Evolutionary conservation across 1,139 yeast genomes (phyloP).

Genomic region (Diutina ranongensis): DNA sequence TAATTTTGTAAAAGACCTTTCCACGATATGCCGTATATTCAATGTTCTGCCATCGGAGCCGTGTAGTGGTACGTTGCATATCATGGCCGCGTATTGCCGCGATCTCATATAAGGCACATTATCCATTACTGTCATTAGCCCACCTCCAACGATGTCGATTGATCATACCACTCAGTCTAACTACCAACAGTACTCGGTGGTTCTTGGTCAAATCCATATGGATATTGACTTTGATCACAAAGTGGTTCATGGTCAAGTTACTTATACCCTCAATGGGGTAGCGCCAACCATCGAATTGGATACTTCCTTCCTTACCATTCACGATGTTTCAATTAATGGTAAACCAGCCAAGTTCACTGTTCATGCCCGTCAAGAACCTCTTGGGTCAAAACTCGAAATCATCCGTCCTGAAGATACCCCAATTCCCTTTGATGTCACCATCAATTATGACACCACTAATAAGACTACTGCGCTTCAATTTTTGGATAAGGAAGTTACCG

Average conservation of each 20-base stretch:
- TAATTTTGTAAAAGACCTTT: too few species aligned
- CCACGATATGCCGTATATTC: too few species aligned
- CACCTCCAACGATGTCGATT: background rate
- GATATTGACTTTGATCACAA: conserved; percentile 1
- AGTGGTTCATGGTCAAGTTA: background rate
- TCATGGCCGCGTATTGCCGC: background rate
- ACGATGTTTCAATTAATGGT: background rate
- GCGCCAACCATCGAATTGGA: conserved; percentile 6
- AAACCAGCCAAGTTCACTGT: background rate
- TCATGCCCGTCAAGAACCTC: conserved; percentile 1
- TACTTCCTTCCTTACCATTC: conserved; percentile 1
- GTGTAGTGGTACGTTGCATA: background rate
- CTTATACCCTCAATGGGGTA: background rate
- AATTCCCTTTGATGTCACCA: background rate
- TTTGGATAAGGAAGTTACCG: conserved; percentile 4
- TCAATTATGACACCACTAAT: background rate
- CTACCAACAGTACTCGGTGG: background rate
- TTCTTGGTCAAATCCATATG: background rate
- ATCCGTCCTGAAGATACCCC: conserved; percentile 6
- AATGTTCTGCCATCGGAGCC: too few species aligned
- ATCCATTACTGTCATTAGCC: background rate
- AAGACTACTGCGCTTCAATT: conserved; percentile 2
- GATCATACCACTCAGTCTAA: conserved; percentile 4
- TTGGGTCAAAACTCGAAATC: conserved; percentile 3
- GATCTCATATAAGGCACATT: background rate